These are phyloP conservation scores for Candolleomyces eurysporus DNA, from an alignment of 768 basidiomycete species.

Conservation along the genomic window DNA sequence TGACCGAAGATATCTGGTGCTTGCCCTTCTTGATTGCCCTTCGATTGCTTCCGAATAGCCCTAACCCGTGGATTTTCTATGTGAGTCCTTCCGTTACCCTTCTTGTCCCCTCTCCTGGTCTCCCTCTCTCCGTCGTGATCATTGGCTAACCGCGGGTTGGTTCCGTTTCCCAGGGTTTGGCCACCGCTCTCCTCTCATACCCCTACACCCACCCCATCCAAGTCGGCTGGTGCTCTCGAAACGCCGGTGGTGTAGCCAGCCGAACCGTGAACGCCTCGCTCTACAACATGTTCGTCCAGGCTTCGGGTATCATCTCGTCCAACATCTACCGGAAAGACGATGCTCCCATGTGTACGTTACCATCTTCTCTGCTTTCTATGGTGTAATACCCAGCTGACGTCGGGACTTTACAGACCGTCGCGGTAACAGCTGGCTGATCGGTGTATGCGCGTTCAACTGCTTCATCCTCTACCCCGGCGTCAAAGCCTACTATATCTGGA, in stretches of 20 bases:
- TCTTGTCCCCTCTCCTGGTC: no score
- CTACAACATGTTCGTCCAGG: conserved; percentile 49
- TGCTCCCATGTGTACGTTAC: conserved; percentile 48
- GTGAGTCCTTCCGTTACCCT: conserved; percentile 21
- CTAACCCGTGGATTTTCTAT: conserved; percentile 53
- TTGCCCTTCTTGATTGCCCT: conserved; percentile 59
- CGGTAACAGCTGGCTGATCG: conserved; percentile 55
- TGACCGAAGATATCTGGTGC: conserved; percentile 55
- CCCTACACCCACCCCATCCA: conserved; percentile 49
- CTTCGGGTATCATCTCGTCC: conserved; percentile 39
- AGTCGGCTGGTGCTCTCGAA: conserved; percentile 59
- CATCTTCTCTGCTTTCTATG: neutral
- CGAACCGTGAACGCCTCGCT: conserved; percentile 57
- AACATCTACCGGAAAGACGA: conserved; percentile 60
- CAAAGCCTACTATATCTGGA: conserved; percentile 57
- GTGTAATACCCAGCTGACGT: neutral
- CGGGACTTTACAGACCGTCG: conserved; percentile 40
- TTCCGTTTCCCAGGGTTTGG: conserved; percentile 13
- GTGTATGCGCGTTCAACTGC: conserved; percentile 49
- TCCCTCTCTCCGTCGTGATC: neutral
- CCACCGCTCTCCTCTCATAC: conserved; percentile 13
- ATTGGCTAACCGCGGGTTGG: neutral
- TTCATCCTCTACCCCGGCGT: conserved; percentile 51
- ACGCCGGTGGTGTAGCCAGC: conserved; percentile 57
- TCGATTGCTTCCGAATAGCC: conserved; percentile 41